Conservation (phyloP, 495 filamentous ascomycete genomes). For the Hyaloscypha bicolor region DNA sequence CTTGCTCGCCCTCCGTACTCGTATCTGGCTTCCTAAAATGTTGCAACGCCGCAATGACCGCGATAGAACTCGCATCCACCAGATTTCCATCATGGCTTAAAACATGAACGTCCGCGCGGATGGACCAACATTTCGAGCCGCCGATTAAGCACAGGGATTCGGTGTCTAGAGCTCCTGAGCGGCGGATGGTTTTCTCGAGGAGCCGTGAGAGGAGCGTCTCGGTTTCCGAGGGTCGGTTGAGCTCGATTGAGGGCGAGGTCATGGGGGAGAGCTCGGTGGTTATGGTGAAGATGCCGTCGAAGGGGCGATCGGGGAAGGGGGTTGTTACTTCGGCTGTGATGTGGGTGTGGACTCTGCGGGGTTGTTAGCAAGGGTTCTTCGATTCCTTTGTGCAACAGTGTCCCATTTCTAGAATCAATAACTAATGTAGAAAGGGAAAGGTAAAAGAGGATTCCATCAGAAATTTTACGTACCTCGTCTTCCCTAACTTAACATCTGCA, state of each 20-base stretch:
- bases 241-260: conserved; percentile 88
- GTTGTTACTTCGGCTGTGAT: conserved; percentile 86
- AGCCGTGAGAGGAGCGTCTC: conserved; percentile 84
- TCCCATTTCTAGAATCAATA: background rate
- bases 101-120: conserved; percentile 89
- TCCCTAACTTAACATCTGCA: conserved; percentile 85
- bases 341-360: conserved; percentile 71
- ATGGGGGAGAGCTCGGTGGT: conserved; percentile 89
- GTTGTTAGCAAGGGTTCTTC: conserved; percentile 1
- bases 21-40: conserved; percentile 91
- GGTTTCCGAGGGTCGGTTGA: conserved; percentile 75
- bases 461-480: conserved; percentile 67
- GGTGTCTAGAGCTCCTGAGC: conserved; percentile 87
- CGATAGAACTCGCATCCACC: conserved; percentile 82
- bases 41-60: conserved; percentile 80
- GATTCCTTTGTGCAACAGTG: background rate
- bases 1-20: conserved; percentile 74
- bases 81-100: conserved; percentile 87
- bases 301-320: conserved; percentile 85
- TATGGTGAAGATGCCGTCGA: conserved; percentile 93
- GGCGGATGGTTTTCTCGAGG: conserved; percentile 90
- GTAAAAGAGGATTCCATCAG: background rate
- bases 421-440: background rate
- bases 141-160: conserved; percentile 94
- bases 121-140: conserved; percentile 83